Evolutionary conservation across 192 early-diverging fungal genomes (phyloP).

Genomic region (Ambispora gerdemannii): DNA sequence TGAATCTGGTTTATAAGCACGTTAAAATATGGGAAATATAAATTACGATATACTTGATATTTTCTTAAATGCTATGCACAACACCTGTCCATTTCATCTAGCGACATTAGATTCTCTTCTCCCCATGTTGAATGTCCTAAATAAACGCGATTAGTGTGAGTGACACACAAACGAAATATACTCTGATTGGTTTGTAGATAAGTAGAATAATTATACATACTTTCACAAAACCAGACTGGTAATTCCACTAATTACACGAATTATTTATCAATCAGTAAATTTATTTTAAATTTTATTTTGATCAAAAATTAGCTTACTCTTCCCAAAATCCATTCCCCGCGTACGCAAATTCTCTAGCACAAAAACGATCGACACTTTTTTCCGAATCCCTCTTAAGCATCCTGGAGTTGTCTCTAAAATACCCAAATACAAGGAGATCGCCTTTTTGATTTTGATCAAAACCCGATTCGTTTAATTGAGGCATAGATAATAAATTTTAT

Average conservation of each 20-base stretch:
- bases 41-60: not conserved
- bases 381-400: conserved; percentile 31
- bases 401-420: conserved; percentile 28
- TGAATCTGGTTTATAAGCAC: conserved; percentile 9
- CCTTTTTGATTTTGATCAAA: conserved; percentile 23
- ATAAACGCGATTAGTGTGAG: not conserved
- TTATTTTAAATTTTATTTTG: not conserved
- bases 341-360: conserved; percentile 33
- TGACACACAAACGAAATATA: not conserved
- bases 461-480: no score
- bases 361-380: conserved; percentile 37
- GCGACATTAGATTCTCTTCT: conserved; percentile 30
- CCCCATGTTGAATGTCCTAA: conserved; percentile 35
- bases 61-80: not conserved
- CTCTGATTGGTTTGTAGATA: not conserved
- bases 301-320: conserved; percentile 15
- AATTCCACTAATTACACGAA: conserved; percentile 24
- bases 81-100: conserved; percentile 35
- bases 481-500: not conserved
- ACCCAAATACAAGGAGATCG: conserved; percentile 33
- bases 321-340: conserved; percentile 31
- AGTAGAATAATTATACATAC: conserved; percentile 20
- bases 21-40: not conserved
- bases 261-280: not conserved
- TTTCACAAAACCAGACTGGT: conserved; percentile 36